These are phyloP conservation scores for Thielaviopsis punctulata DNA, from an alignment of 2,329 filamentous ascomycete genomes.

Conservation along the genomic window DNA sequence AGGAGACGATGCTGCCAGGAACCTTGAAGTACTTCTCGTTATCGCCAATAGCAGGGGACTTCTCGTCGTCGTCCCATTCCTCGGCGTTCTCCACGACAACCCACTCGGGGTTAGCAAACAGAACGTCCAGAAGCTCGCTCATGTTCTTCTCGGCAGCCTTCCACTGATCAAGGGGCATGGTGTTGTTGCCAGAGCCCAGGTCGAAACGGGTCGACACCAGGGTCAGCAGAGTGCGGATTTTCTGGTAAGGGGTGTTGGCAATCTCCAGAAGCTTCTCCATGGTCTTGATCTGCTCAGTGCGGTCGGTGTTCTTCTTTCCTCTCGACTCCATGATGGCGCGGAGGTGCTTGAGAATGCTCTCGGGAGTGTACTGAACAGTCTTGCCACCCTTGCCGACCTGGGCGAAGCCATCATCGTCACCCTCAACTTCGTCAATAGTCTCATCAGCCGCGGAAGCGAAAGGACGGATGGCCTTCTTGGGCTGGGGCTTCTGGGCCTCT, in stretches of 20 bases:
- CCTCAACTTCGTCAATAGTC: slow-evolving; percentile 25
- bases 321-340: slow-evolving; percentile 84
- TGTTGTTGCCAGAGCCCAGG: slow-evolving; percentile 55
- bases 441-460: slow-evolving; percentile 32
- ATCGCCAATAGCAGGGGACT: slow-evolving; percentile 54
- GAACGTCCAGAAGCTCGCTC: slow-evolving; percentile 53
- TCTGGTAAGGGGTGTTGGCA: slow-evolving; percentile 78
- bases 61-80: slow-evolving; percentile 98
- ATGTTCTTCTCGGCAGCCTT: slow-evolving; percentile 85
- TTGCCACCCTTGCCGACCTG: slow-evolving; percentile 81
- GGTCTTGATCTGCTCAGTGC: slow-evolving; percentile 80
- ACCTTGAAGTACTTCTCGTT: slow-evolving; percentile 77
- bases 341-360: slow-evolving; percentile 96
- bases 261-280: slow-evolving; percentile 96
- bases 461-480: slow-evolving; percentile 25
- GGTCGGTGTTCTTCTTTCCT: slow-evolving; percentile 98
- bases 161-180: slow-evolving; percentile 95
- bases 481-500: slow-evolving; percentile 27
- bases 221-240: slow-evolving; percentile 78
- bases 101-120: slow-evolving; percentile 65
- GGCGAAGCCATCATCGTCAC: slow-evolving; percentile 73
- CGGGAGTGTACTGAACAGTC: slow-evolving; percentile 79
- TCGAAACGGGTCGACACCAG: slow-evolving; percentile 91
- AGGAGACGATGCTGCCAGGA: slow-evolving; percentile 85
- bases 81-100: slow-evolving; percentile 83